Evolutionary conservation across 148 eudicot genomes (phyloP).

Genomic region (Bassia scoparia): DNA sequence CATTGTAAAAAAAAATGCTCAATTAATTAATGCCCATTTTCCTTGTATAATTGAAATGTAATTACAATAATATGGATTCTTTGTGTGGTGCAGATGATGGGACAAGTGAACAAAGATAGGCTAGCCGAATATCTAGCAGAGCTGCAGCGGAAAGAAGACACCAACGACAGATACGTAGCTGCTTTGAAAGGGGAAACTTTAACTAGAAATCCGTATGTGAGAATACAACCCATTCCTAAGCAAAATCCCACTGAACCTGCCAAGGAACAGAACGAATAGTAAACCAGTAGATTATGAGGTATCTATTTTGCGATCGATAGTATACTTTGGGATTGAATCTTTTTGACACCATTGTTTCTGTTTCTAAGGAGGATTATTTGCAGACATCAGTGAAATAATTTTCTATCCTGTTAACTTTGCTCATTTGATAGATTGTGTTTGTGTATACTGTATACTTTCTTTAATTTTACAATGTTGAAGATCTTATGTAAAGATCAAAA

Average conservation of each 20-base stretch:
- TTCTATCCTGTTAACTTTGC: background rate
- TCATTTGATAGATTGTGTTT: background rate
- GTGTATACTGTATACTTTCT: background rate
- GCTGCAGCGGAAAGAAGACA: conserved; percentile 83
- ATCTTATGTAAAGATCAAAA: no score
- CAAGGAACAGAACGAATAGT: conserved; percentile 33
- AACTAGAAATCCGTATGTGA: conserved; percentile 71
- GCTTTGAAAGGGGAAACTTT: conserved; percentile 92
- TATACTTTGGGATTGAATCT: background rate
- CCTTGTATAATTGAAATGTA: background rate
- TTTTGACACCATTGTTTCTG: background rate
- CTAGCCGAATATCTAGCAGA: conserved; percentile 86
- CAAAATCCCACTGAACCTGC: conserved; percentile 29
- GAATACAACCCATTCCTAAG: conserved; percentile 61
- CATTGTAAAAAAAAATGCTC: no score
- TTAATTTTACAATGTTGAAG: background rate
- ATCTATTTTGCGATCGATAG: background rate
- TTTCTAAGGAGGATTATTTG: background rate
- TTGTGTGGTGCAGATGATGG: conserved; percentile 77
- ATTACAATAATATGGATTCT: background rate
- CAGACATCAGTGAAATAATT: background rate
- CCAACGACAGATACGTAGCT: conserved; percentile 88
- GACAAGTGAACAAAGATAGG: conserved; percentile 72
- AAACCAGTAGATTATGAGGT: background rate
- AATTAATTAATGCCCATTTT: background rate